phyloP scores from a whole-genome alignment of 2,329 filamentous ascomycete genomes.

The Pseudocercospora vitis region DNA sequence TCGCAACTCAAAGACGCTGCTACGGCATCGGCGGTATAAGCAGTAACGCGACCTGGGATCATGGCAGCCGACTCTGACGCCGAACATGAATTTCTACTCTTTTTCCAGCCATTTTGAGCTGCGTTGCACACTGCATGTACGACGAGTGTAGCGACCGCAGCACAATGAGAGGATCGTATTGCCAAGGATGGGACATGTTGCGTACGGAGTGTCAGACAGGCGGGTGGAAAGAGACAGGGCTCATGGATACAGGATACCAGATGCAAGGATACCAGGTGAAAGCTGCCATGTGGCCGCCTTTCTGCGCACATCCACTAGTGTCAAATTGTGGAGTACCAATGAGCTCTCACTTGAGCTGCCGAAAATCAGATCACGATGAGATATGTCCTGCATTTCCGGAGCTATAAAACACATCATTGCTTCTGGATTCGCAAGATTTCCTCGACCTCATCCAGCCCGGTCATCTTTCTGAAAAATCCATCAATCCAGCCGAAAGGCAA shows the following conservation, averaged over 20 bases:
- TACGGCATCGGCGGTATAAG: no score
- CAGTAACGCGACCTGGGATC: no score
- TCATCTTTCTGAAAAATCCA: background rate
- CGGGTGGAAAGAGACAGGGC: background rate
- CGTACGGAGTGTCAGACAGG: background rate
- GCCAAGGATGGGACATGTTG: no score
- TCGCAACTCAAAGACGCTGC: no score
- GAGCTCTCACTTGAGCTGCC: background rate
- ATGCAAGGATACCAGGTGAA: background rate
- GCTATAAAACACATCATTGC: background rate
- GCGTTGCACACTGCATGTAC: no score
- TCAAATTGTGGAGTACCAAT: background rate
- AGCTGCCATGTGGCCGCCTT: background rate
- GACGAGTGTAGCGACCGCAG: no score
- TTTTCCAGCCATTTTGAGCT: no score
- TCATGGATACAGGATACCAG: background rate
- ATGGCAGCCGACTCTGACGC: no score
- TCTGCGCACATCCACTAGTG: background rate
- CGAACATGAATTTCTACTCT: no score
- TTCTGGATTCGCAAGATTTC: background rate
- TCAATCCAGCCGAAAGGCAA: conserved; percentile 2
- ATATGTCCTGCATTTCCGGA: no score
- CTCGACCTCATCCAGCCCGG: background rate
- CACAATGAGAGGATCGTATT: no score
- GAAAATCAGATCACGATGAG: no score